phyloP scores from a whole-genome alignment of 257 asterid genomes.

The Plectranthus barbatus region DNA sequence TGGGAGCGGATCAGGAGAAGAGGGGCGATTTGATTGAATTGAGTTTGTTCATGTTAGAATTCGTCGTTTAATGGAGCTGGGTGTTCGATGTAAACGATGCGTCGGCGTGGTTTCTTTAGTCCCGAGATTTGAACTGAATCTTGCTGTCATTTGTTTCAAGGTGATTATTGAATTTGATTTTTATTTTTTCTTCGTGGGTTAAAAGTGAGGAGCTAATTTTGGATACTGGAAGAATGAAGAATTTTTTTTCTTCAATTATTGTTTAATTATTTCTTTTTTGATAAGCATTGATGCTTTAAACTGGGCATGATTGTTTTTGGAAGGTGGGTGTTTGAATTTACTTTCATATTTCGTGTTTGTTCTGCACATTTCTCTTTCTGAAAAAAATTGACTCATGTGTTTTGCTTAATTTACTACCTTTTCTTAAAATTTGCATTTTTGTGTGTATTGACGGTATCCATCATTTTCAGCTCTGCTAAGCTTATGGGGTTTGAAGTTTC shows the following conservation, averaged over 20 bases:
- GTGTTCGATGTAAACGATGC: slow-evolving; percentile 67
- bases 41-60: slow-evolving; percentile 35
- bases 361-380: not conserved
- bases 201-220: not conserved
- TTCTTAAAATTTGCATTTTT: not conserved
- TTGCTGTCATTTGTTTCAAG: slow-evolving; percentile 29
- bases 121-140: slow-evolving; percentile 38
- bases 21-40: slow-evolving; percentile 64
- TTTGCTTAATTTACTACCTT: not conserved
- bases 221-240: not conserved
- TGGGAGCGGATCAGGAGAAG: slow-evolving; percentile 45
- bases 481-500: not conserved
- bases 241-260: not conserved
- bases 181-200: not conserved
- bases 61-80: slow-evolving; percentile 70
- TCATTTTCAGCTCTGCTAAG: not conserved
- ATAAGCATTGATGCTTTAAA: slow-evolving; percentile 5
- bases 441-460: not conserved
- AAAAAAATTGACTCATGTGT: not conserved
- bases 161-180: slow-evolving; percentile 15
- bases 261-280: not conserved
- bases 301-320: slow-evolving; percentile 8
- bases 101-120: slow-evolving; percentile 29
- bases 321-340: not conserved
- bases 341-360: not conserved